Evolutionary conservation across 192 early-diverging fungal genomes (phyloP).

Genomic region (Gonapodya prolifera): DNA sequence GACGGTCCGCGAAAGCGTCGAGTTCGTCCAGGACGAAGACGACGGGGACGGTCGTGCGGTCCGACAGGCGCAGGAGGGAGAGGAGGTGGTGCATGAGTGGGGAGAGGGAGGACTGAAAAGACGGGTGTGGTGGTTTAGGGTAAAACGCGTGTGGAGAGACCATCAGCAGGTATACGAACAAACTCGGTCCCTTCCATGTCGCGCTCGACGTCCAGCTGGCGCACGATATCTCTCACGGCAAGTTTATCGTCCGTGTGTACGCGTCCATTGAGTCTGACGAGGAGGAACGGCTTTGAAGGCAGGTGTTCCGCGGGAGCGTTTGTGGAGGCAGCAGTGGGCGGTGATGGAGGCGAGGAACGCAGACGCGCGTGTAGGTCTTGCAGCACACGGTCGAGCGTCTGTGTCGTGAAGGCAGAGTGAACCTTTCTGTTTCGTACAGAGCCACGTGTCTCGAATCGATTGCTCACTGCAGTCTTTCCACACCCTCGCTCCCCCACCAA

Average conservation of each 20-base stretch:
- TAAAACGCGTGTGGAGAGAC: slow-evolving; percentile 12
- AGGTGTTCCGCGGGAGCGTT: slow-evolving; percentile 9
- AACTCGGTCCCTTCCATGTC: slow-evolving; percentile 30
- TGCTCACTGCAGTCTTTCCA: slow-evolving; percentile 51
- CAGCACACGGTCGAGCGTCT: not conserved
- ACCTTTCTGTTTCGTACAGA: slow-evolving; percentile 3
- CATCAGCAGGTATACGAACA: slow-evolving; percentile 22
- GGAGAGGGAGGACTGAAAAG: slow-evolving; percentile 47
- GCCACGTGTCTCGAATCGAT: not conserved
- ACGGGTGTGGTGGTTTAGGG: not conserved
- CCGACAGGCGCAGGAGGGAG: slow-evolving; percentile 43
- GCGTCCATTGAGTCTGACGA: slow-evolving; percentile 62
- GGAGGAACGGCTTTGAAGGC: slow-evolving; percentile 42
- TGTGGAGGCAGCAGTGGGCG: slow-evolving; percentile 15
- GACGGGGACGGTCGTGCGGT: slow-evolving; percentile 41
- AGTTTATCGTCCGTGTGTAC: slow-evolving; percentile 69
- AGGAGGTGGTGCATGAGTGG: slow-evolving; percentile 55
- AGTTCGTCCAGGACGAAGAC: slow-evolving; percentile 90
- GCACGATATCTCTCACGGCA: slow-evolving; percentile 69
- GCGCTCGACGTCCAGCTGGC: slow-evolving; percentile 54
- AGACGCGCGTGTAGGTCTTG: slow-evolving; percentile 27
- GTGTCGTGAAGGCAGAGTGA: not conserved
- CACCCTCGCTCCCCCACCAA: slow-evolving; percentile 67
- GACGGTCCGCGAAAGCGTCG: slow-evolving; percentile 79
- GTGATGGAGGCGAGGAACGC: slow-evolving; percentile 16